phyloP scores from a whole-genome alignment of 2,329 filamentous ascomycete genomes.

The Coleophoma eucalyptorum region DNA sequence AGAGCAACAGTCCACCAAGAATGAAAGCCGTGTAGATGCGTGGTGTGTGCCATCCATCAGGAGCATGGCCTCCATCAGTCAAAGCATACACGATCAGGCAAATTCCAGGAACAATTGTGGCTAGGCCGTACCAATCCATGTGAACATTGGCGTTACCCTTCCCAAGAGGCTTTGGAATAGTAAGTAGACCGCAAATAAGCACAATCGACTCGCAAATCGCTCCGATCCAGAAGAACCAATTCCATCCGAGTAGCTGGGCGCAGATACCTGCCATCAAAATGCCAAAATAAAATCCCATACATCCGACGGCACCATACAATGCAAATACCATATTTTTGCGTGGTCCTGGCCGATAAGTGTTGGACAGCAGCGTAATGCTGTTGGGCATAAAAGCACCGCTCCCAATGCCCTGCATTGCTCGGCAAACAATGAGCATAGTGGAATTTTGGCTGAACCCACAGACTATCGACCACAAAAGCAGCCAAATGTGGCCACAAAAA shows the following conservation, averaged over 20 bases:
- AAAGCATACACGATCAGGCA: constrained; percentile 69
- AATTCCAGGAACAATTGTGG: constrained; percentile 57
- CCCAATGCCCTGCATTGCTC: constrained; percentile 69
- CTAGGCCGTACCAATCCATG: constrained; percentile 66
- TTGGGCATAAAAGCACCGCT: constrained; percentile 65
- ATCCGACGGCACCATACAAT: constrained; percentile 48
- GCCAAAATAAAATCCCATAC: constrained; percentile 51
- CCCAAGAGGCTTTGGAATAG: constrained; percentile 54
- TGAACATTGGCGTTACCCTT: constrained; percentile 55
- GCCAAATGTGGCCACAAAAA: constrained; percentile 54
- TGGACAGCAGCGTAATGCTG: constrained; percentile 59
- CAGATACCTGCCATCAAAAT: constrained; percentile 58
- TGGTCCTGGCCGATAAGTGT: constrained; percentile 58
- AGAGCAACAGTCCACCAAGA: constrained; percentile 55
- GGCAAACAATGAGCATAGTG: constrained; percentile 65
- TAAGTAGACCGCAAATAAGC: constrained; percentile 37
- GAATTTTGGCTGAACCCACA: constrained; percentile 65
- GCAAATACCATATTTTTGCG: constrained; percentile 59
- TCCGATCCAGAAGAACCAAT: constrained; percentile 64
- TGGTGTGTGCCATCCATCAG: constrained; percentile 63
- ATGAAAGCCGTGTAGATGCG: constrained; percentile 64
- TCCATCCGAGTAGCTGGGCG: constrained; percentile 52
- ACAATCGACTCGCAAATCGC: constrained; percentile 42
- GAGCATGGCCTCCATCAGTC: constrained; percentile 65
- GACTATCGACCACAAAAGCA: constrained; percentile 61